These are phyloP conservation scores for Agaricus blazei DNA, from an alignment of 768 basidiomycete species.

Conservation along the genomic window DNA sequence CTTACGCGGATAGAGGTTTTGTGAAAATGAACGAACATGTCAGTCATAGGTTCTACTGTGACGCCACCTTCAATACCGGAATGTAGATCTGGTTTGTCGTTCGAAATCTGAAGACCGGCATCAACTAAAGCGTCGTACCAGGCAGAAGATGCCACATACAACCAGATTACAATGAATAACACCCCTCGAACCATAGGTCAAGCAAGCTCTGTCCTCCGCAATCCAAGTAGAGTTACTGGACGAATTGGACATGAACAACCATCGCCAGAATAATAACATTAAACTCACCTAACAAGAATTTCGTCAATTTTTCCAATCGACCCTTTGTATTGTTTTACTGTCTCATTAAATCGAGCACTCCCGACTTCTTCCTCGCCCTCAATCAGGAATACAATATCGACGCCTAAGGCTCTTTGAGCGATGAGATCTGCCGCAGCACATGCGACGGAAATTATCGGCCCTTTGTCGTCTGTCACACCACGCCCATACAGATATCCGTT, in stretches of 20 bases:
- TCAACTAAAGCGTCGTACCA: background rate
- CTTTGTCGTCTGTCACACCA: conserved; percentile 93
- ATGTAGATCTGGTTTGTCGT: conserved; percentile 75
- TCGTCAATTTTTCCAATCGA: conserved; percentile 84
- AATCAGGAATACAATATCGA: conserved; percentile 86
- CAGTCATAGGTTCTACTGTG: conserved; percentile 84
- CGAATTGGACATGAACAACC: background rate
- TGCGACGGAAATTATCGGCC: conserved; percentile 87
- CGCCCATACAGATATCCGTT: conserved; percentile 91
- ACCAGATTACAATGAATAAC: conserved; percentile 85
- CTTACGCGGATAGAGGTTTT: too few relatives aligned
- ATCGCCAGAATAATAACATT: background rate
- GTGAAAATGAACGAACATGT: conserved; percentile 54
- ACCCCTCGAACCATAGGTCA: conserved; percentile 92
- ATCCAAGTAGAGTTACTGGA: conserved; percentile 95
- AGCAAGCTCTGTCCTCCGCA: conserved; percentile 84
- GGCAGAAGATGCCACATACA: conserved; percentile 28
- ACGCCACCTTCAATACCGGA: conserved; percentile 94
- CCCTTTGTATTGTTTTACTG: conserved; percentile 71
- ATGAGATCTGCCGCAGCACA: conserved; percentile 85
- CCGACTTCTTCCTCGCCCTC: conserved; percentile 99
- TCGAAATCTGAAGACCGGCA: conserved; percentile 49
- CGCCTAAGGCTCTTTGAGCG: conserved; percentile 62
- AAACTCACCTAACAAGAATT: conserved; percentile 72
- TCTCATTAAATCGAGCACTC: conserved; percentile 78